Base-by-base conservation (phyloP, 2,329 filamentous ascomycete genomes). In the Colletotrichum shisoi region DNA sequence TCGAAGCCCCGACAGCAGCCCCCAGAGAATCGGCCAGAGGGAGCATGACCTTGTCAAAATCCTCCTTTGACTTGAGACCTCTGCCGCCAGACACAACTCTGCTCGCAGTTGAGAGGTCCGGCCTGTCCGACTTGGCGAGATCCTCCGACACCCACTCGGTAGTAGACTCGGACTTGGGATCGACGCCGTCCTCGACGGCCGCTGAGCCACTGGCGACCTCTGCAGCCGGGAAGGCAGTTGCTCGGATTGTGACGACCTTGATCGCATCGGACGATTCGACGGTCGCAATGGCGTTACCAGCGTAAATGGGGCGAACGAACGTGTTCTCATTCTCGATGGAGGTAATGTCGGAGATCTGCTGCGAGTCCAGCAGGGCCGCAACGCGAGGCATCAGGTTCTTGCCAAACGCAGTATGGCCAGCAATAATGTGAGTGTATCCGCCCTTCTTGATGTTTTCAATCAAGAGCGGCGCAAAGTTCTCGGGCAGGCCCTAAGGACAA, bases 361-460 rank as follows among this genome's bases (percentile, higher is more conserved):
- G 94, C 42, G 90, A 88, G 78, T 99, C 95, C 67, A 99, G 85
- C 63, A 99, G 83, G 21, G 95, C 95, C 21, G 95, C 93, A 17
- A 97, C 91, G 70, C 95, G 89, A 45, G 95, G 95, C 80, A 99
- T 84, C 52, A 99, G 79, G 79, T 91, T 96, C 87, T 99, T 99
- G 75, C 95, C 95, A 80, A 99, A 99, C 1, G 95, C 93, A 27
- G 94, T 95, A 82, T 98, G 93, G 62, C 91, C 90, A 45, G 91
- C 91, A 74, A 99, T 85, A 70, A 99, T 87, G 76, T 99, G 95
- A 69, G 94, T 96, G 79, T 93, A 98, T 68, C 90, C 92, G 68
- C 92, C 94, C 77, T 95, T 95, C 82, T 96, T 96, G 80, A 98
- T 94, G 79, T 98, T 99, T 79, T 98, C 94, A 58, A 93, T 91